Evolutionary conservation across 768 basidiomycete species (phyloP).

Genomic region (Amanita exitialis): DNA sequence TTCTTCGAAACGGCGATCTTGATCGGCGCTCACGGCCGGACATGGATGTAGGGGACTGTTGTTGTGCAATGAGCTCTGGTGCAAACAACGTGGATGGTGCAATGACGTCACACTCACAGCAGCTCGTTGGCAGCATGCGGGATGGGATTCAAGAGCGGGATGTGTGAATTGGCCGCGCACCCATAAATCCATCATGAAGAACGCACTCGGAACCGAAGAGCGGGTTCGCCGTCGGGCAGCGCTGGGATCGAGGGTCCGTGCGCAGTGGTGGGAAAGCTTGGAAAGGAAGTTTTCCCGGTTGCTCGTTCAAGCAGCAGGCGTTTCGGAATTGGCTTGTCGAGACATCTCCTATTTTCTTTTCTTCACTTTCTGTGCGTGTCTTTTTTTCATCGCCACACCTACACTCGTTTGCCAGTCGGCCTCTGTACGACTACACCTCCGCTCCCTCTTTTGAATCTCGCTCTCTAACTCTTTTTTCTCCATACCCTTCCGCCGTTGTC

Average conservation of each 20-base stretch:
- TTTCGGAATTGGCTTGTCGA: constrained; percentile 6
- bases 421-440: constrained; percentile 6
- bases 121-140: not conserved
- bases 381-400: constrained; percentile 16
- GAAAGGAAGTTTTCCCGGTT: constrained; percentile 3
- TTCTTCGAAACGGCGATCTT: constrained; percentile 1
- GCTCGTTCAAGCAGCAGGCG: not conserved
- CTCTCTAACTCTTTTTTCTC: constrained; percentile 33
- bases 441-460: constrained; percentile 5
- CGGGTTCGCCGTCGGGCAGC: too few species aligned
- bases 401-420: constrained; percentile 17
- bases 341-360: constrained; percentile 9
- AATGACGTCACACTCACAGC: constrained; percentile 2
- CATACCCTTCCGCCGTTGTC: constrained; percentile 40
- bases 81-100: not conserved
- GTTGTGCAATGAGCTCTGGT: constrained; percentile 1
- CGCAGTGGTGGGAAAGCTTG: constrained; percentile 6
- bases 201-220: too few species aligned
- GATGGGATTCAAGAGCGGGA: not conserved
- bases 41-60: not conserved
- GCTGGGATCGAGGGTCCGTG: constrained; percentile 7
- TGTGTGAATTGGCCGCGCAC: too few species aligned
- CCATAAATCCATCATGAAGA: not conserved
- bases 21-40: not conserved
- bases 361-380: constrained; percentile 21